Base-by-base conservation (phyloP, 1,284 basidiomycete species). In the Ceratobasidium sp. region DNA sequence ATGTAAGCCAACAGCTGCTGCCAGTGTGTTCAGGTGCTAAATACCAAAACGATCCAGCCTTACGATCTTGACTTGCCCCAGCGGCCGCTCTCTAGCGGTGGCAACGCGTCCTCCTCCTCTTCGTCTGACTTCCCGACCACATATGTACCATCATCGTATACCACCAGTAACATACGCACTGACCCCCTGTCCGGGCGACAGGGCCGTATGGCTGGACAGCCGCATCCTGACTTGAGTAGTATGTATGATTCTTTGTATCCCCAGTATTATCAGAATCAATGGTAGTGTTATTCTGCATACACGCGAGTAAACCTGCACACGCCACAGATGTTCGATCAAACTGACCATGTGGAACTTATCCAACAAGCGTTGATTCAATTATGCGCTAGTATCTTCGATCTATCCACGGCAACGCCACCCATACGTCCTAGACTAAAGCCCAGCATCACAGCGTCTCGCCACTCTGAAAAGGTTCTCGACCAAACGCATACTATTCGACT, bases 141-240 rank as follows among this genome's bases (percentile, higher is more conserved):
- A 69, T 58, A 41, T 69, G 66, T 69, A 69, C 27, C 66, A 46
- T 16, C 37, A 34, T 68, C 66, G 14, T 69, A 69, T 69, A 69
- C 66, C 66, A 69, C 48, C 24, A 56, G 66, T 27, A 34, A 46
- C 54, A 48, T 69, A 48, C 66, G 66, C 41, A 24, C 66, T 8
- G 54, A 37, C 24, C 34, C 48, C 37, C 22, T 69, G 37, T 53
- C 66, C 31, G 66, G 66, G 34, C 39, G 34, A 53, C 66, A 58
- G 66, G 66, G 27, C 48, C 66, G 66, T 53, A 48, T 69, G 49
- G n/a, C 54, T 29, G 66, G 22, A 27, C 37, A 39, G n/a, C 41
- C 51, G 39, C 49, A 69, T 51, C 64, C 64, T 39, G 64, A 66
- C 19, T 58, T 69, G 41, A 22, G 27, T 24, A 16, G 27, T 46